Conservation (phyloP, 805 yeast species). For the Wickerhamomyces chaumierensis region DNA sequence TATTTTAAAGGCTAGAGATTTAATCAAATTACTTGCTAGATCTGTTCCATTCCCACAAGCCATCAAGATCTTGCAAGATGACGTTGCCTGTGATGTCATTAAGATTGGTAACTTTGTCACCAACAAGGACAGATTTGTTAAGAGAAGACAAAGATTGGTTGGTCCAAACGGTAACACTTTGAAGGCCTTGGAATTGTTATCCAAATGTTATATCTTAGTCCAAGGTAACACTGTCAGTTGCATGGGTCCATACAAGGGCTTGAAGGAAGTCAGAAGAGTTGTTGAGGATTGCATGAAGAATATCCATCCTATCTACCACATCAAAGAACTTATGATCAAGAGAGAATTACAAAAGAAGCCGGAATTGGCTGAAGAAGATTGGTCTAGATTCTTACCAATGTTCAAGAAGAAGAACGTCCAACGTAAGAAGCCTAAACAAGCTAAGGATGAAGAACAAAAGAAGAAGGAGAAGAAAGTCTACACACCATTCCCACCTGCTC, state of each 20-base stretch:
- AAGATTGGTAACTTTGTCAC: conserved; percentile 85
- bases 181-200: conserved; percentile 86
- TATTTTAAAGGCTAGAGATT: conserved; percentile 87
- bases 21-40: conserved; percentile 86
- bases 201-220: conserved; percentile 91
- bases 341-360: conserved; percentile 92
- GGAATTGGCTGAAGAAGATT: conserved; percentile 88
- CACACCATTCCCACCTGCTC: conserved; percentile 99
- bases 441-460: conserved; percentile 35
- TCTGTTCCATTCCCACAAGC: conserved; percentile 98
- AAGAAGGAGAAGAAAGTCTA: conserved; percentile 49
- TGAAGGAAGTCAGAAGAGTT: conserved; percentile 84
- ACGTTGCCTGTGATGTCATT: conserved; percentile 89
- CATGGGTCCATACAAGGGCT: conserved; percentile 93
- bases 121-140: conserved; percentile 87
- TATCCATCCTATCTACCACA: conserved; percentile 94
- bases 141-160: conserved; percentile 90
- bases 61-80: conserved; percentile 81
- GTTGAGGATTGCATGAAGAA: conserved; percentile 97
- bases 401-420: conserved; percentile 95
- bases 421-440: conserved; percentile 73
- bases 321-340: conserved; percentile 95
- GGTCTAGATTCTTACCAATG: conserved; percentile 93
- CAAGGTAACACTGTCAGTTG: conserved; percentile 96
- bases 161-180: conserved; percentile 97